phyloP scores from a whole-genome alignment of 164 flowering plant genomes.

The Echeveria elegans region DNA sequence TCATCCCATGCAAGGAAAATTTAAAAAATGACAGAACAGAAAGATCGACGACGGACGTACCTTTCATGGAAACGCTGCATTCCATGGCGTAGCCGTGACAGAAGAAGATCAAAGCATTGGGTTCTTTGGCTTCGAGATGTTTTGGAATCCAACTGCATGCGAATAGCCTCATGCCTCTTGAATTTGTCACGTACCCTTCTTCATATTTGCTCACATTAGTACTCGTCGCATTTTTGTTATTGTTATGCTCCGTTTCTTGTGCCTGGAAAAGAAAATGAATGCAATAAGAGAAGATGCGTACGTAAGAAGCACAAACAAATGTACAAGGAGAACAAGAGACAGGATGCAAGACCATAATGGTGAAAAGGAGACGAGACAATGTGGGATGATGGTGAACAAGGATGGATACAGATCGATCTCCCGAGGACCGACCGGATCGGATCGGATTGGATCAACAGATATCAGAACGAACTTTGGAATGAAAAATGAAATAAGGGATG shows the following conservation, averaged over 20 bases:
- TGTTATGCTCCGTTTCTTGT: not conserved
- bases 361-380: not conserved
- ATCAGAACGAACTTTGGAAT: not conserved
- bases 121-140: not conserved
- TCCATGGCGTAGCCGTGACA: not conserved
- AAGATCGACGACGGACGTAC: too few relatives aligned
- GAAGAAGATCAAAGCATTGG: not conserved
- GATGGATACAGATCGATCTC: too few relatives aligned
- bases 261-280: not conserved
- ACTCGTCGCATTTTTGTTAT: not conserved
- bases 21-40: too few relatives aligned
- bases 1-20: not conserved
- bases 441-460: too few relatives aligned
- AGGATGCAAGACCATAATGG: not conserved
- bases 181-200: slow-evolving; percentile 27
- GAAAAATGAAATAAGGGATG: too few relatives aligned
- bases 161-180: not conserved
- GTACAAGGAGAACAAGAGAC: not conserved
- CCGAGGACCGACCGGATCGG: too few relatives aligned
- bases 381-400: not conserved
- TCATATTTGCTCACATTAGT: not conserved
- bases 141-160: not conserved
- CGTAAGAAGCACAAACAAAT: not conserved
- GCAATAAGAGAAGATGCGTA: not conserved
- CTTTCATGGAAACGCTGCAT: not conserved